phyloP scores from a whole-genome alignment of 805 yeast genomes.

The Saturnispora diversa region DNA sequence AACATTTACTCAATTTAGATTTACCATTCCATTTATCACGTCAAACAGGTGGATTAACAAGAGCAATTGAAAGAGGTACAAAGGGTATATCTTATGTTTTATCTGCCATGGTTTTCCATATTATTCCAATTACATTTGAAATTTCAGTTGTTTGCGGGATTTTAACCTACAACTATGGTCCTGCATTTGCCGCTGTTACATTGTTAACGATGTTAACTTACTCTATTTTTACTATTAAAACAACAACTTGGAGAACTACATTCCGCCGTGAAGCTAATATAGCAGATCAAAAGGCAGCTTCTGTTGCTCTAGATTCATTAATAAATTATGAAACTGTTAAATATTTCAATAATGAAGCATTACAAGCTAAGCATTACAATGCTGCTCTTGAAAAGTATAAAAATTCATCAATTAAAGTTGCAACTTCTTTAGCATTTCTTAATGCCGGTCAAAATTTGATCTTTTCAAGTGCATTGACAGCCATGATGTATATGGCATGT shows the following conservation, averaged over 20 bases:
- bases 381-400: conserved; percentile 66
- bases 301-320: conserved; percentile 86
- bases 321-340: conserved; percentile 93
- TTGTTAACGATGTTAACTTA: conserved; percentile 83
- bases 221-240: conserved; percentile 75
- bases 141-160: conserved; percentile 90
- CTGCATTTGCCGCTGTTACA: conserved; percentile 82
- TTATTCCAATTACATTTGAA: conserved; percentile 86
- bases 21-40: conserved; percentile 80
- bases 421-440: conserved; percentile 70
- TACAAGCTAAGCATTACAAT: conserved; percentile 75
- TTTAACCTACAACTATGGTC: conserved; percentile 86
- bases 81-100: conserved; percentile 92
- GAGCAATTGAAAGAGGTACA: conserved; percentile 97
- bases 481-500: conserved; percentile 98
- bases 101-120: conserved; percentile 96
- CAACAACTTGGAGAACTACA: conserved; percentile 94
- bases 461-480: conserved; percentile 83
- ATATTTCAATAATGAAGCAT: conserved; percentile 83
- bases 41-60: conserved; percentile 92
- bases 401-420: conserved; percentile 67
- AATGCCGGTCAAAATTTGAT: conserved; percentile 76
- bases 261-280: conserved; percentile 83
- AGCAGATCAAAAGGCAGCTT: conserved; percentile 95
- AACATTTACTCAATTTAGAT: conserved; percentile 76